phyloP scores from a whole-genome alignment of 2,329 filamentous ascomycete genomes.

The Talaromyces funiculosus region DNA sequence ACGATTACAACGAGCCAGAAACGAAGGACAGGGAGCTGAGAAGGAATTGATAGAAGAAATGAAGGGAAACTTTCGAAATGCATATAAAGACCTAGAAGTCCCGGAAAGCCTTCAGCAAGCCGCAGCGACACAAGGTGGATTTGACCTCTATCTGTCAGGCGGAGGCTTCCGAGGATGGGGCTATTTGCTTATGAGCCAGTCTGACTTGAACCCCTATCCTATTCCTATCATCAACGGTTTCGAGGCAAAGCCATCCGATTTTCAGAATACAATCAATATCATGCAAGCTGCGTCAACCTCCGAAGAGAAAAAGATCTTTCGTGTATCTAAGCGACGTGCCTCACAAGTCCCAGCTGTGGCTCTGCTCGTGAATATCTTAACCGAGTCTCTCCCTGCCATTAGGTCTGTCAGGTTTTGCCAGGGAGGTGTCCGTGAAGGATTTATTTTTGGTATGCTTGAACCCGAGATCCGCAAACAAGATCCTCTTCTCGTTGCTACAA shows the following conservation, averaged over 20 bases:
- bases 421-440: constrained; percentile 80
- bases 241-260: constrained; percentile 56
- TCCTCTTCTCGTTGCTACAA: constrained; percentile 61
- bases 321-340: constrained; percentile 73
- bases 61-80: constrained; percentile 51
- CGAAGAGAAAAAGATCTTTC: constrained; percentile 48
- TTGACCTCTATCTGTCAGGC: constrained; percentile 78
- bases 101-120: constrained; percentile 48
- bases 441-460: constrained; percentile 66
- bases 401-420: constrained; percentile 75
- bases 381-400: constrained; percentile 63
- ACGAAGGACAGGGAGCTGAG: constrained; percentile 43
- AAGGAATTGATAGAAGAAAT: constrained; percentile 52
- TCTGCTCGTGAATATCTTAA: constrained; percentile 70
- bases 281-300: constrained; percentile 34
- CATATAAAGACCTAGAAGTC: constrained; percentile 54
- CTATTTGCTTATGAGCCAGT: constrained; percentile 77
- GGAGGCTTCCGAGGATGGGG: constrained; percentile 89
- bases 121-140: constrained; percentile 43
- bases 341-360: constrained; percentile 79
- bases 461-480: constrained; percentile 55
- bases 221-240: constrained; percentile 80
- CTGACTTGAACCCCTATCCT: constrained; percentile 70
- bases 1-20: constrained; percentile 44
- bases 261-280: constrained; percentile 50